These are phyloP conservation scores for Wilcoxina mikolae DNA, from an alignment of 495 filamentous ascomycete species.

Conservation along the genomic window DNA sequence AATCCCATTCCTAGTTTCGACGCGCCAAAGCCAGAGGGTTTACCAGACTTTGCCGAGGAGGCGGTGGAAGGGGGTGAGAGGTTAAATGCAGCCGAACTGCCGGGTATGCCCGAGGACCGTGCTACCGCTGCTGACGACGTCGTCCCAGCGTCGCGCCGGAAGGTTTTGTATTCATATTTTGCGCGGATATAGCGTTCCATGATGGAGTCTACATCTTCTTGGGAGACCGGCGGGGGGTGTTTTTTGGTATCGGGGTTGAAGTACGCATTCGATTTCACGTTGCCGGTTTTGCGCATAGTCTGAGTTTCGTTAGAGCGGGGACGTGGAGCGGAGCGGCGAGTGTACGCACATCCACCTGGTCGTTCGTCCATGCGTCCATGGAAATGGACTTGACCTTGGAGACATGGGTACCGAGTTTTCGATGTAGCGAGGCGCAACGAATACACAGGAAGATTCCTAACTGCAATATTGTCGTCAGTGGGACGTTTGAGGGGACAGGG, in stretches of 20 bases:
- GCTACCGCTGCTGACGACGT: conserved; percentile 28
- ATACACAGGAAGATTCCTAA: conserved; percentile 94
- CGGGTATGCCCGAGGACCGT: conserved; percentile 37
- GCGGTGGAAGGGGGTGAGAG: conserved; percentile 5
- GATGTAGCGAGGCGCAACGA: conserved; percentile 89
- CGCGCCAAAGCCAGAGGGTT: no score
- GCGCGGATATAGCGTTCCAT: conserved; percentile 90
- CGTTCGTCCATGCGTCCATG: conserved; percentile 91
- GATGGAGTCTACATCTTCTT: conserved; percentile 76
- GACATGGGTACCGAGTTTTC: conserved; percentile 92
- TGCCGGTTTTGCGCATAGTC: conserved; percentile 88
- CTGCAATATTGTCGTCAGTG: conserved; percentile 32
- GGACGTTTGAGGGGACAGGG: not conserved
- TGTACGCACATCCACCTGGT: conserved; percentile 76
- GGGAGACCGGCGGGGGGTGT: conserved; percentile 69
- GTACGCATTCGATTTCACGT: conserved; percentile 63
- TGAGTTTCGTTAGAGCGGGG: conserved; percentile 30
- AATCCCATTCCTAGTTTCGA: conserved; percentile 5
- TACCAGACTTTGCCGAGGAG: conserved; percentile 7
- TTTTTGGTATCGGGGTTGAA: conserved; percentile 75
- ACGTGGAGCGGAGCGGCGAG: conserved; percentile 3
- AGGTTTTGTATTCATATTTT: conserved; percentile 63
- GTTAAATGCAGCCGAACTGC: conserved; percentile 30
- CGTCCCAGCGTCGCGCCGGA: conserved; percentile 33
- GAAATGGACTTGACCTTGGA: conserved; percentile 96